Evolutionary conservation across 169 alveolate genomes (phyloP).

Genomic region (Babesia ovis): DNA sequence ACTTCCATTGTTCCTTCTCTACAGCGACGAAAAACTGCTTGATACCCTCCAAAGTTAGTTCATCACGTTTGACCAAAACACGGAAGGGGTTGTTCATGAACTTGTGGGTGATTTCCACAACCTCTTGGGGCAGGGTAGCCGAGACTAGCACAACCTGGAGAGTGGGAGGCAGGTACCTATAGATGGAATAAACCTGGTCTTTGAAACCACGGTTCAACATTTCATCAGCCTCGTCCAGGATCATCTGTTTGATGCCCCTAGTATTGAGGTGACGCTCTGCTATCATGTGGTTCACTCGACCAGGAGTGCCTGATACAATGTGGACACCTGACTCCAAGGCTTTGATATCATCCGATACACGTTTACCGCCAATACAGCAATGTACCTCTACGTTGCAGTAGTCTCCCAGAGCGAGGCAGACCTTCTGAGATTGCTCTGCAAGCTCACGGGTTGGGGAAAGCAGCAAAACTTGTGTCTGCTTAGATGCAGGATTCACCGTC

Average conservation of each 20-base stretch:
- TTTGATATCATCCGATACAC: slow-evolving; percentile 94
- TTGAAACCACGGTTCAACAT: slow-evolving; percentile 96
- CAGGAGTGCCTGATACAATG: slow-evolving; percentile 98
- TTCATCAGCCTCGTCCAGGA: slow-evolving; percentile 99
- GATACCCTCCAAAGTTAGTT: slow-evolving; percentile 97
- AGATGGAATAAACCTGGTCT: slow-evolving; percentile 95
- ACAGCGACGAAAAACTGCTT: slow-evolving; percentile 97
- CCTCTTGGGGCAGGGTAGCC: slow-evolving; percentile 98
- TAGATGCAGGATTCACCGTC: slow-evolving; percentile 83
- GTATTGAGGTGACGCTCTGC: slow-evolving; percentile 93
- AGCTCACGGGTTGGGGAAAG: slow-evolving; percentile 97
- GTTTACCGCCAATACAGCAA: slow-evolving; percentile 96
- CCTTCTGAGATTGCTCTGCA: slow-evolving; percentile 97
- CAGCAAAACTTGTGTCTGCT: slow-evolving; percentile 88
- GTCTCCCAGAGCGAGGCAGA: slow-evolving; percentile 97
- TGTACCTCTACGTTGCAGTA: slow-evolving; percentile 92
- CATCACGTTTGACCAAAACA: slow-evolving; percentile 97
- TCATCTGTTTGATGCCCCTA: slow-evolving; percentile 91
- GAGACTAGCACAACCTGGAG: slow-evolving; percentile 96
- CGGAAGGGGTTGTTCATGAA: slow-evolving; percentile 98
- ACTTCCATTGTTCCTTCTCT: slow-evolving; percentile 99
- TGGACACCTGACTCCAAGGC: slow-evolving; percentile 96
- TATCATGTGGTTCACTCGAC: slow-evolving; percentile 98
- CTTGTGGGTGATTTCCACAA: slow-evolving; percentile 94
- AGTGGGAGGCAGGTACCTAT: slow-evolving; percentile 94